Base-by-base conservation (phyloP, 83 land plant species). In the Larix sibirica region DNA sequence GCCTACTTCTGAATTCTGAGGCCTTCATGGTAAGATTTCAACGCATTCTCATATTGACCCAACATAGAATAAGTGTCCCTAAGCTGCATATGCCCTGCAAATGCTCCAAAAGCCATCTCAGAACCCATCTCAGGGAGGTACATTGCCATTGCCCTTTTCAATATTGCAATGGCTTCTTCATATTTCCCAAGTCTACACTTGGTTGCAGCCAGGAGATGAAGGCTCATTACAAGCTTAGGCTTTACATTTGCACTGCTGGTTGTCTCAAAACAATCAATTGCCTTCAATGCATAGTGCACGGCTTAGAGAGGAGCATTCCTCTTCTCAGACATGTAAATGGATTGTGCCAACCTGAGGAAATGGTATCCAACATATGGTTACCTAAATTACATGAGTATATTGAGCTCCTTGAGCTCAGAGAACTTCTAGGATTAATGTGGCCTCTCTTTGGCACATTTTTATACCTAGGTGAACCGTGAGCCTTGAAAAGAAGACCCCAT, bases 41-140 rank as follows among this genome's bases (percentile, higher is more conserved):
- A 66, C n/a, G 85, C 88, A 6, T 79, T 44, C 4, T 79, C 88
- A 26, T 86, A 58, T 60, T 78, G 82, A 44, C 89, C 88, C 28
- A 82, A 21, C n/a, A 82, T 73, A 40, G 69, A 56, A 77, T 77
- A 65, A n/a, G 89, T 85, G 62, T 87, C 89, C 4, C 89, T 85
- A 40, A 87, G 84, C 80, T 88, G 90, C 90, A 88, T 86, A 69
- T 83, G 67, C 63, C 90, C 90, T 20, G 85, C 79, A 80, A 86
- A 88, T 13, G 61, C 31, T n/a, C 89, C 90, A 18, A 88, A 79
- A 12, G 89, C 85, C 76, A 86, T 83, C 80, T 77, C 62, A 14
- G 86, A 85, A 18, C 83, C 80, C 56, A 47, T 16, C 8, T 38
- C 86, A 6, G 83, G 16, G 23, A 42, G 71, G 31, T 84, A 68